Percentiles rank a stretch among this genome's conserved stretches.
These are phyloP conservation scores for Iberis pinnata DNA, from an alignment of 345 rosid genomes.

Conservation along the genomic window DNA sequence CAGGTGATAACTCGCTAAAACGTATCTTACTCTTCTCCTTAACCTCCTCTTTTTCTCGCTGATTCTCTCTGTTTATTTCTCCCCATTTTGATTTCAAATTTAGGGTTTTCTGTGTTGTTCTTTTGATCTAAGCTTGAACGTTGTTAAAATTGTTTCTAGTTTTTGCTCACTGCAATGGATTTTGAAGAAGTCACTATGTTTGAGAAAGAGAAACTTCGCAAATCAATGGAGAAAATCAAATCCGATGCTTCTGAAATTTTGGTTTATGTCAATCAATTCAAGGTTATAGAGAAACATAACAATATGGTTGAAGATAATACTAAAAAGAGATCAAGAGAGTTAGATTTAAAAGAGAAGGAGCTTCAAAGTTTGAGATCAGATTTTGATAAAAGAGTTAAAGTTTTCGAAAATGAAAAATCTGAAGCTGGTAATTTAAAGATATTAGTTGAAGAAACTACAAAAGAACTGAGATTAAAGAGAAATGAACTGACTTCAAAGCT, in stretches of 20 bases:
- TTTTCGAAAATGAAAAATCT: constrained; percentile 7
- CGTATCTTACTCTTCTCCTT: too few relatives aligned
- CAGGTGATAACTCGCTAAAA: too few relatives aligned
- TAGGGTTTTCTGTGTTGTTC: neutral
- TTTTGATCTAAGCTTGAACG: neutral
- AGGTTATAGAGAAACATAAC: constrained; percentile 3
- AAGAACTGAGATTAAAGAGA: constrained; percentile 12
- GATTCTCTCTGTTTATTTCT: too few relatives aligned
- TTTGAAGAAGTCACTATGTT: neutral
- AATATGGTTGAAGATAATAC: neutral
- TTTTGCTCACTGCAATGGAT: constrained; percentile 11
- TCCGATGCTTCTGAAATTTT: neutral
- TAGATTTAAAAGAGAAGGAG: constrained; percentile 9
- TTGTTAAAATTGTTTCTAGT: too few relatives aligned
- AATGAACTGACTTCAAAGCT: neutral
- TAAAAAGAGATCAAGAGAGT: neutral
- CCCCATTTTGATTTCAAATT: too few relatives aligned
- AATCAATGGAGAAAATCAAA: constrained; percentile 1
- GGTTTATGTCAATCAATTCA: neutral
- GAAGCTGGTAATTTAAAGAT: constrained; percentile 20
- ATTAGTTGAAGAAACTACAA: constrained; percentile 5
- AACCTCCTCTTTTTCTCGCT: too few relatives aligned
- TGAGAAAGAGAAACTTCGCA: neutral
- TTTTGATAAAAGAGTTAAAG: neutral
- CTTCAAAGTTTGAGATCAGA: constrained; percentile 9